Base-by-base conservation (phyloP, 116 monocot species). In the Zostera marina region DNA sequence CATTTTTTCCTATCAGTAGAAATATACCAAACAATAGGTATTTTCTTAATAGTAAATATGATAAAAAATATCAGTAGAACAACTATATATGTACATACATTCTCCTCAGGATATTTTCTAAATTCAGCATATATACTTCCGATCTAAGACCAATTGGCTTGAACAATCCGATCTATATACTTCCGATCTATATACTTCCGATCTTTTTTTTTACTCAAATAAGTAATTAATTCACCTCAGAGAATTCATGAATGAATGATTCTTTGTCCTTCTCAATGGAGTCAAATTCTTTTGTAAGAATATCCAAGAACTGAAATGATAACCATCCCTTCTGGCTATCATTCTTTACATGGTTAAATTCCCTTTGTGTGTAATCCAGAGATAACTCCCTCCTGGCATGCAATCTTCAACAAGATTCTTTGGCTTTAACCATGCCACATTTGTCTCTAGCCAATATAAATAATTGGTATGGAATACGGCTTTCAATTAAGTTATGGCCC, bases 401-500 rank as follows among this genome's bases (percentile, higher is more conserved):
- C 91, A 98, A 39, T 87, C 90, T 8, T 86, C 78, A 26, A 49
- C 55, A 42, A 74, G 61, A 25, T 64, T 70, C 45, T 44, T 77
- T 40, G 59, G 41, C 53, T 79, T 73, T 8, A 79, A 60, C 65
- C 65, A 65, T 13, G 71, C 75, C 60, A 87, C 63, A 60, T 98
- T 76, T 65, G 38, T 75, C 60, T 91, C 98, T 62, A 98, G 66
- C 91, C 98, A 98, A 56, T 90, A 83, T 8, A 98, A 70, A 69
- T 90, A 98, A 65, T 72, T 90, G 10, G 77, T 79, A 52, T 90
- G 98, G 67, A 90, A 98, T 25, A 98, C 41, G 38, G 98, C 86
- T 58, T 81, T 98, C 38, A 98, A 32, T 32, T 32, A 32, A 32
- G 32, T 32, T 32, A 32, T 32, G 32, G 2, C 32, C 32, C 5